Evolutionary conservation across 768 basidiomycete genomes (phyloP).

Genomic region (Lyophyllum atratum): DNA sequence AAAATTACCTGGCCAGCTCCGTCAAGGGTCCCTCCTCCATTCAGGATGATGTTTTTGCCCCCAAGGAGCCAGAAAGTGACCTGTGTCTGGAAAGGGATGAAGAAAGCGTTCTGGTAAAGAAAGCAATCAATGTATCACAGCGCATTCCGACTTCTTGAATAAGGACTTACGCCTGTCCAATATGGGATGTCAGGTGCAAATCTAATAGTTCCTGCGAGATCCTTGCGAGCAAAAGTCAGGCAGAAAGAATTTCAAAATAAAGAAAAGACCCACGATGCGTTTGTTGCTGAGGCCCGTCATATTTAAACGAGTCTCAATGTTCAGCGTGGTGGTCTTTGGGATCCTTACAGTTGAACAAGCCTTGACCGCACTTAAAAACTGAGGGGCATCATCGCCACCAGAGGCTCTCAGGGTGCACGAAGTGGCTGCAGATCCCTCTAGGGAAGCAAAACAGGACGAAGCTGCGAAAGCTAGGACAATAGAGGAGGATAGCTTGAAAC

Average conservation of each 20-base stretch:
- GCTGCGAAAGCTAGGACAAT: constrained; percentile 7
- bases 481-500: background rate
- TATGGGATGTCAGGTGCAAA: constrained; percentile 53
- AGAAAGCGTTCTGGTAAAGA: constrained; percentile 46
- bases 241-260: background rate
- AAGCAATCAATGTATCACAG: background rate
- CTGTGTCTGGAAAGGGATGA: constrained; percentile 54
- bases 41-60: constrained; percentile 46
- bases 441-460: constrained; percentile 2
- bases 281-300: constrained; percentile 54
- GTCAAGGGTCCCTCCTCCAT: constrained; percentile 67
- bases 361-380: constrained; percentile 44
- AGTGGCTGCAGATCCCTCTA: background rate
- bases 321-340: constrained; percentile 48
- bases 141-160: background rate
- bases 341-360: constrained; percentile 43
- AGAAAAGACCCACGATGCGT: constrained; percentile 42
- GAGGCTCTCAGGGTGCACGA: constrained; percentile 44
- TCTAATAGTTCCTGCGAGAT: constrained; percentile 49
- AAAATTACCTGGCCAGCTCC: constrained; percentile 57
- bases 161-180: constrained; percentile 46
- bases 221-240: constrained; percentile 27
- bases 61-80: constrained; percentile 58
- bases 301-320: constrained; percentile 50
- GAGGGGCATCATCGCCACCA: constrained; percentile 54